Conservation (phyloP, 768 basidiomycete species). For the Lentinula detonsa region DNA sequence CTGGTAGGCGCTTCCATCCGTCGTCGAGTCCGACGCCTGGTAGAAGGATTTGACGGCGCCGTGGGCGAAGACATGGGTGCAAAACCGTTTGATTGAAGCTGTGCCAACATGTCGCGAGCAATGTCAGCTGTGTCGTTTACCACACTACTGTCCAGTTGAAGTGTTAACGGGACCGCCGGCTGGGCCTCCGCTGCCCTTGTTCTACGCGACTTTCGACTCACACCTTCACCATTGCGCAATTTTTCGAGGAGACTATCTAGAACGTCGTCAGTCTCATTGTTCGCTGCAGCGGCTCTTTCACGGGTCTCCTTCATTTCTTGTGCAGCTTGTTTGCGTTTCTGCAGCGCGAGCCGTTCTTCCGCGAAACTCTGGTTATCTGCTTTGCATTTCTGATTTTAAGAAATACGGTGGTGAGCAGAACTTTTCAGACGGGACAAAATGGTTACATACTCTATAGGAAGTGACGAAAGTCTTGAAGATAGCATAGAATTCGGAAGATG, state of each 20-base stretch:
- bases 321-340: conserved; percentile 63
- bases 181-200: conserved; percentile 31
- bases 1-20: conserved; percentile 13
- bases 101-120: conserved; percentile 73
- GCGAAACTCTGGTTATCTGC: conserved; percentile 67
- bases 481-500: conserved; percentile 90
- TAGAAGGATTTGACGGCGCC: conserved; percentile 29
- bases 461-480: conserved; percentile 97
- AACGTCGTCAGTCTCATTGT: conserved; percentile 50
- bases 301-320: conserved; percentile 58
- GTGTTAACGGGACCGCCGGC: conserved; percentile 25
- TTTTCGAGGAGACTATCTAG: conserved; percentile 71
- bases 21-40: conserved; percentile 29
- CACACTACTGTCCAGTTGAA: conserved; percentile 25
- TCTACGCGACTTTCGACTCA: conserved; percentile 51
- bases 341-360: conserved; percentile 61
- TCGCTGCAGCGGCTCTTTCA: conserved; percentile 35
- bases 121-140: conserved; percentile 40
- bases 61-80: conserved; percentile 38
- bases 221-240: conserved; percentile 62
- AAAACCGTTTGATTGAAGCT: conserved; percentile 68
- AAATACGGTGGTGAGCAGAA: conserved; percentile 5
- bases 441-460: conserved; percentile 67
- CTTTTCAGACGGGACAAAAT: neutral
- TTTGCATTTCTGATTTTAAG: conserved; percentile 70